A percentile compares a stretch with the other conserved stretches of the same genome.
Evolutionary conservation across 352 stramenopile genomes (phyloP).

Genomic region (Globisporangium paroecandrum): DNA sequence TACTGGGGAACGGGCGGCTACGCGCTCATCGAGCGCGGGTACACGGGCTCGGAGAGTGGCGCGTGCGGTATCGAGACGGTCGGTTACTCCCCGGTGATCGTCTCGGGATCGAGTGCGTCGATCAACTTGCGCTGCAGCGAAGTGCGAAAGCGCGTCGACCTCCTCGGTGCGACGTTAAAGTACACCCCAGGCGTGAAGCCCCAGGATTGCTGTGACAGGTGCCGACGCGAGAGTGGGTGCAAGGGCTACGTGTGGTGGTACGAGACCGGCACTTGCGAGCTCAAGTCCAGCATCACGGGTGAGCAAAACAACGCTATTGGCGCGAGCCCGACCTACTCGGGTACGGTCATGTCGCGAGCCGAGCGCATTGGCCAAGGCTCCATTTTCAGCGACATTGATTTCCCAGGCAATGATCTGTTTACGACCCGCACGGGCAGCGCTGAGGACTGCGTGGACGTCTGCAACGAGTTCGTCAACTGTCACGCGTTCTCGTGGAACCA

Average conservation of each 20-base stretch:
- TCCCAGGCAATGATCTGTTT: conserved; percentile 23
- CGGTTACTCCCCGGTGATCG: conserved; percentile 14
- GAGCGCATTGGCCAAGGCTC: conserved; percentile 8
- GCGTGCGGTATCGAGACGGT: conserved; percentile 48
- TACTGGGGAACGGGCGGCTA: conserved; percentile 67
- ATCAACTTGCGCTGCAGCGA: conserved; percentile 1
- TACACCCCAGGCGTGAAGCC: background rate
- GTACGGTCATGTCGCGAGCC: conserved; percentile 4
- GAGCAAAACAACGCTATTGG: conserved; percentile 3
- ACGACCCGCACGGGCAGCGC: background rate
- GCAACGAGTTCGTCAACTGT: conserved; percentile 24
- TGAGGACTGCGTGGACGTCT: conserved; percentile 24
- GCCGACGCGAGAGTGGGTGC: conserved; percentile 11
- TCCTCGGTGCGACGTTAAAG: conserved; percentile 11
- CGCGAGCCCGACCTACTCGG: conserved; percentile 3
- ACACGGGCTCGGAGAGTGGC: conserved; percentile 36
- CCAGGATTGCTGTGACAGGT: conserved; percentile 12
- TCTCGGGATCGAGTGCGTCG: background rate
- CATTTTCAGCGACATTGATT: conserved; percentile 21
- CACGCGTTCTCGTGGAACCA: conserved; percentile 52
- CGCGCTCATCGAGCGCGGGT: conserved; percentile 53
- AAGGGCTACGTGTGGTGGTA: conserved; percentile 10
- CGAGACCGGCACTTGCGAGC: conserved; percentile 2
- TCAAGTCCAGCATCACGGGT: conserved; percentile 18
- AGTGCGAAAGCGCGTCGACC: background rate